Conservation (phyloP, 2,329 filamentous ascomycete genomes). For the Fusarium begoniae region DNA sequence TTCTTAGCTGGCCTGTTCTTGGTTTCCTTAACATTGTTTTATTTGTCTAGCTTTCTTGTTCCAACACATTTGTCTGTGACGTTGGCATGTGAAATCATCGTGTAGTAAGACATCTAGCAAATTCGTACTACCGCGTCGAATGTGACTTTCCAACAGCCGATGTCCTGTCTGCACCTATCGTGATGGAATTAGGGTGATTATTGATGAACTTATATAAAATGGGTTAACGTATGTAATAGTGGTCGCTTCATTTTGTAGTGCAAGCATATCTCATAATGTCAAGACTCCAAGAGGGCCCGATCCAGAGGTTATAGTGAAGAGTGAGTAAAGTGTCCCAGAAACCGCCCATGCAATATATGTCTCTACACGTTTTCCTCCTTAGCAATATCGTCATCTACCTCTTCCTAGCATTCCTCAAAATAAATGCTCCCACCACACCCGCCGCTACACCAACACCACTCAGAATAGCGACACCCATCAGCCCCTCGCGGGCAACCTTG, state of each 20-base stretch:
- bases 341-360: slow-evolving; percentile 18
- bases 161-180: too few species aligned
- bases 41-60: slow-evolving; percentile 34
- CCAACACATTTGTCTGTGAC: not conserved
- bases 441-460: slow-evolving; percentile 92
- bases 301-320: slow-evolving; percentile 23
- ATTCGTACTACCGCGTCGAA: not conserved
- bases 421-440: slow-evolving; percentile 88
- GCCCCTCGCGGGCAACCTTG: slow-evolving; percentile 91
- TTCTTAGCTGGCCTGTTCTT: slow-evolving; percentile 53
- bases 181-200: not conserved
- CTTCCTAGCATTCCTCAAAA: slow-evolving; percentile 79
- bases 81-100: not conserved
- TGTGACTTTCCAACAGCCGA: not conserved
- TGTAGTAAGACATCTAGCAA: not conserved
- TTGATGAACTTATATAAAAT: slow-evolving; percentile 11
- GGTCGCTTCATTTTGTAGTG: slow-evolving; percentile 40
- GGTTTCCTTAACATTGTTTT: slow-evolving; percentile 44
- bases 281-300: slow-evolving; percentile 28
- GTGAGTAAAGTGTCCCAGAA: slow-evolving; percentile 26
- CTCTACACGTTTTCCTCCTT: not conserved
- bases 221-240: slow-evolving; percentile 16
- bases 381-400: slow-evolving; percentile 48
- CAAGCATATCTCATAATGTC: slow-evolving; percentile 32
- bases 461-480: slow-evolving; percentile 94